Base-by-base conservation (phyloP, 257 asterid genomes). In the Primulina huaijiensis region DNA sequence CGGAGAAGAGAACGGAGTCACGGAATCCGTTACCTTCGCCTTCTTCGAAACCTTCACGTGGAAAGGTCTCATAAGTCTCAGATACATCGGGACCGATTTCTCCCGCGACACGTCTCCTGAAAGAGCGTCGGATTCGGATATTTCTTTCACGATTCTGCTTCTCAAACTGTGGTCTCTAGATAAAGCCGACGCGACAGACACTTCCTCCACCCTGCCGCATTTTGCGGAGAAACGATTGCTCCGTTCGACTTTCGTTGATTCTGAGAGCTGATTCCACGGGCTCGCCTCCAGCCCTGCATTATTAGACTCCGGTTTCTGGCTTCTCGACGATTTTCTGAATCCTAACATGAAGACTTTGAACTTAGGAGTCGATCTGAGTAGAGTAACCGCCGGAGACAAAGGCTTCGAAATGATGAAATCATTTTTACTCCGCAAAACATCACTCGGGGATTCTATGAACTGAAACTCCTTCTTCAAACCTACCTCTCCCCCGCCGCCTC, bases 281-380 rank as follows among this genome's bases (percentile, higher is more conserved):
- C 64, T 69, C 19, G 74, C 43, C 3, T 67, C 61, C 7, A 64
- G 23, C 65, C 60, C 74, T 9, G 74, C 79, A 11, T 14, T 4
- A 56, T 27, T 27, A 27, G 70, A 27, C 68, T 57, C 82, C 27
- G 72, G 17, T 52, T 77, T 81, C 78, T 76, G 88, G 30, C 77
- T 23, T 68, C 81, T 86, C 1, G 92, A 9, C 58, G 81, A 75
- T 70, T 85, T 89, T 68, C 80, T 68, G 72, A 86, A 84, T 5
- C 92, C 83, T 19, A 87, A 62, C 60, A 83, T 74, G 70, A 87
- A 83, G 0, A 87, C 77, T 25, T 85, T 81, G 59, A 89, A 81
- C 68, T 82, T 89, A 0, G 94, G 87, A 9, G 89, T 78, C 31
- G 97, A 85, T 69, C 80, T 87, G 52, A 84, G 87, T 64, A 82